These are phyloP conservation scores for Cladosporium sp. DNA, from an alignment of 2,329 filamentous ascomycete species.

Conservation along the genomic window DNA sequence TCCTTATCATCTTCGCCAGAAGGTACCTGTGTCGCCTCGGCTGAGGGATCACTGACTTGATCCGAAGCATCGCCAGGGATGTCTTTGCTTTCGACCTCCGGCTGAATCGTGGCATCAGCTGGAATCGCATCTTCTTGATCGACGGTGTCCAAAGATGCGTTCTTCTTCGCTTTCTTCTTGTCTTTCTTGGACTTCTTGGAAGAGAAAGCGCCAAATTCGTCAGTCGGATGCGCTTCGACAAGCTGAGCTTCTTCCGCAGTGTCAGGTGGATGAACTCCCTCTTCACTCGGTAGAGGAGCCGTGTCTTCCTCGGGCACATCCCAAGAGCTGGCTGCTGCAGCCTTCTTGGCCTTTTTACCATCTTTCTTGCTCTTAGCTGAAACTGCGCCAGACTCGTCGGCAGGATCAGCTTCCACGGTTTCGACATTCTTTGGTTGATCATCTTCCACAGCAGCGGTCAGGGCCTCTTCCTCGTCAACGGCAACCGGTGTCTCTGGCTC, in stretches of 20 bases:
- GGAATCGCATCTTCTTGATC: not conserved
- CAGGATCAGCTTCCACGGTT: not conserved
- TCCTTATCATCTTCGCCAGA: not conserved
- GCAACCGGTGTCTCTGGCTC: not conserved
- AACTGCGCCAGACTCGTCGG: constrained; percentile 13
- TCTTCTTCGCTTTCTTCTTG: constrained; percentile 36
- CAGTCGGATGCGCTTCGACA: not conserved
- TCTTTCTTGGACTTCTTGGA: constrained; percentile 37
- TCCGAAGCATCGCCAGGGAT: not conserved
- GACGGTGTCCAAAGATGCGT: not conserved
- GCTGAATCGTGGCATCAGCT: not conserved
- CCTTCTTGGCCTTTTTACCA: constrained; percentile 36
- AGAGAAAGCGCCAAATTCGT: constrained; percentile 14
- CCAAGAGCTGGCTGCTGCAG: not conserved
- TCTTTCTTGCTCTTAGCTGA: constrained; percentile 37
- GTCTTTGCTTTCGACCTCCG: not conserved
- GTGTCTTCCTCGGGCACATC: not conserved
- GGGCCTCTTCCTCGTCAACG: not conserved
- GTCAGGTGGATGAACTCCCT: not conserved
- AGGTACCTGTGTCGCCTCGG: not conserved
- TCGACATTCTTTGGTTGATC: not conserved
- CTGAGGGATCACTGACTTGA: not conserved
- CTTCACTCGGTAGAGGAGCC: not conserved
- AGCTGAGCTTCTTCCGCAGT: not conserved
- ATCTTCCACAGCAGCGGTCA: not conserved